phyloP scores from a whole-genome alignment of 2,329 filamentous ascomycete genomes.

The Penicillium psychrosexuale region DNA sequence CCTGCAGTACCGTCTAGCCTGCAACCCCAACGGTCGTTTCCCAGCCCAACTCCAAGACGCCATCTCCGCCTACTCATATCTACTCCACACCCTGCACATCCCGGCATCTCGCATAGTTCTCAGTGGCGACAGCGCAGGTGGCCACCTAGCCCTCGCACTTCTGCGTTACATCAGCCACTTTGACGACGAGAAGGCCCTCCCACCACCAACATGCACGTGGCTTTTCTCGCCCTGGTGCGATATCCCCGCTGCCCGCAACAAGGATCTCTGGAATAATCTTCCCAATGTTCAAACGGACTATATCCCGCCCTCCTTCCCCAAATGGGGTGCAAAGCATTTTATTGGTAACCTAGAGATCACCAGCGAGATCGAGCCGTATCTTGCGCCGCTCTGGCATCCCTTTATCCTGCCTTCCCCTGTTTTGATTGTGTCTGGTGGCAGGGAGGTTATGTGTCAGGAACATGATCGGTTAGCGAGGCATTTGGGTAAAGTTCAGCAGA shows the following conservation, averaged over 20 bases:
- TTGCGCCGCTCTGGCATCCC: slow-evolving; percentile 3
- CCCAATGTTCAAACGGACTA: slow-evolving; percentile 4
- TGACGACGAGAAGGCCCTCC: slow-evolving; percentile 2
- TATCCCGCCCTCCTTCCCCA: slow-evolving; percentile 3
- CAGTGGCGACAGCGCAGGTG: slow-evolving; percentile 23
- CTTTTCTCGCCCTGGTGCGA: slow-evolving; percentile 20
- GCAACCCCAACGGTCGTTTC: slow-evolving; percentile 13
- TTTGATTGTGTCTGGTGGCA: slow-evolving; percentile 3
- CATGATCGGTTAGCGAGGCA: slow-evolving; percentile 6
- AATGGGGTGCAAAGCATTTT: slow-evolving; percentile 4
- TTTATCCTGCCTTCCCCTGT: slow-evolving; percentile 5
- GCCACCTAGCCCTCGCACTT: slow-evolving; percentile 18
- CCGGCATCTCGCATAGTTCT: slow-evolving; percentile 21
- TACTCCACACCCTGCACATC: slow-evolving; percentile 18
- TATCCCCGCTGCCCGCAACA: slow-evolving; percentile 2
- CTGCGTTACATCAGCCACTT: slow-evolving; percentile 19
- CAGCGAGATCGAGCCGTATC: background rate
- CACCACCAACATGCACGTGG: slow-evolving; percentile 12
- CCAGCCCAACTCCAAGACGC: slow-evolving; percentile 25
- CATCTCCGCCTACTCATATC: slow-evolving; percentile 22
- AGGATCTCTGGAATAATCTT: slow-evolving; percentile 4
- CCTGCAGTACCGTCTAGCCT: slow-evolving; percentile 16
- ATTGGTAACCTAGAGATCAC: slow-evolving; percentile 3
- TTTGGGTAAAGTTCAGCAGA: slow-evolving; percentile 7
- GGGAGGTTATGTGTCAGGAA: slow-evolving; percentile 9